phyloP scores from a whole-genome alignment of 2,329 filamentous ascomycete species.

The Neofusicoccum laricinum region DNA sequence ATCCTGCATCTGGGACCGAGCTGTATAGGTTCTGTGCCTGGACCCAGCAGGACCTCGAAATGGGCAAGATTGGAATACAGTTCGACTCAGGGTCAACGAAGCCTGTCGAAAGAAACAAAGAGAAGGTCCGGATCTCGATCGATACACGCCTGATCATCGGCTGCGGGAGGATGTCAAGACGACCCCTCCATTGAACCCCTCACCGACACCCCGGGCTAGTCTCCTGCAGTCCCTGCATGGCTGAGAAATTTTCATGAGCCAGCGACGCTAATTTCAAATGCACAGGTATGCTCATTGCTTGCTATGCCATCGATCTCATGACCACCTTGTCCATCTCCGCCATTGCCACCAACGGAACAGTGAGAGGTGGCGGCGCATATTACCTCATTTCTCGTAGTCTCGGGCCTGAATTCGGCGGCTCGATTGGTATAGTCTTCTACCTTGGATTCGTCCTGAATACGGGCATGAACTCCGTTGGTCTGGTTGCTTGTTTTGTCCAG shows the following conservation, averaged over 20 bases:
- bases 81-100: neutral
- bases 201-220: neutral
- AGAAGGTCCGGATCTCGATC: neutral
- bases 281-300: slow-evolving; percentile 66
- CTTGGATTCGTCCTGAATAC: slow-evolving; percentile 87
- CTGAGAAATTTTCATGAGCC: neutral
- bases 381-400: slow-evolving; percentile 84
- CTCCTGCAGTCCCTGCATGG: neutral
- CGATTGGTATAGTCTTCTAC: slow-evolving; percentile 85
- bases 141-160: neutral
- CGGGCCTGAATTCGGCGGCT: slow-evolving; percentile 84
- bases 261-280: neutral
- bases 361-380: slow-evolving; percentile 83
- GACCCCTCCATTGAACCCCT: neutral
- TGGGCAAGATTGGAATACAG: neutral
- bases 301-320: slow-evolving; percentile 79
- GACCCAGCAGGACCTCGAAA: no score
- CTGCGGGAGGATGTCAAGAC: neutral
- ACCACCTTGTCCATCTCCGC: slow-evolving; percentile 84
- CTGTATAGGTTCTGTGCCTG: neutral
- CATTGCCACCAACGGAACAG: slow-evolving; percentile 85
- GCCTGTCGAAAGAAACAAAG: neutral
- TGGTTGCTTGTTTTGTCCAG: slow-evolving; percentile 77
- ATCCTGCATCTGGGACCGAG: neutral
- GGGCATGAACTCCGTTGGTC: slow-evolving; percentile 80